Conservation (phyloP, 2,329 filamentous ascomycete genomes). For the Aspergillus neoniger region DNA sequence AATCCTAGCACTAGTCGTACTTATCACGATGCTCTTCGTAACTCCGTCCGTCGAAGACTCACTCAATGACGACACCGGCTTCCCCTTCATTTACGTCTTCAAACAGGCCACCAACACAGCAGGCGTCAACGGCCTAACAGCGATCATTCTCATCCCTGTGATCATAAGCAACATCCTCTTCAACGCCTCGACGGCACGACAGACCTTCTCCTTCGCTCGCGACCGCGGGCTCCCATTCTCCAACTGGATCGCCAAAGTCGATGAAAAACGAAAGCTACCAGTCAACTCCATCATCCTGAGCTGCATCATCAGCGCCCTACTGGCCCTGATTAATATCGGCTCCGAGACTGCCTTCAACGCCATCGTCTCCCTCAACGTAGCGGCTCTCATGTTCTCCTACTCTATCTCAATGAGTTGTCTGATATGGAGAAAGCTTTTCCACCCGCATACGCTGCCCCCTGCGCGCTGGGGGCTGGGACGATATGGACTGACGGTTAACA, state of each 20-base stretch:
- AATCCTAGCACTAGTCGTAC: conserved; percentile 45
- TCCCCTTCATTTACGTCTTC: conserved; percentile 54
- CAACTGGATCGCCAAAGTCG: conserved; percentile 41
- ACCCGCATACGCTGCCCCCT: conserved; percentile 39
- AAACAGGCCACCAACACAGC: conserved; percentile 25
- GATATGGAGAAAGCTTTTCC: conserved; percentile 44
- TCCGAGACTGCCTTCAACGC: conserved; percentile 55
- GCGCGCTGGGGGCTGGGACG: conserved; percentile 47
- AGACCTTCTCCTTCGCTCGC: conserved; percentile 47
- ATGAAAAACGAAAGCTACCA: conserved; percentile 44
- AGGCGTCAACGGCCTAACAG: conserved; percentile 26
- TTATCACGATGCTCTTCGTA: conserved; percentile 49
- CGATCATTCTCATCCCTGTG: conserved; percentile 29
- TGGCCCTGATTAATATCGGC: conserved; percentile 56
- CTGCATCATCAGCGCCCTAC: conserved; percentile 34
- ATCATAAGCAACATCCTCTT: conserved; percentile 43
- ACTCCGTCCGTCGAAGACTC: conserved; percentile 36
- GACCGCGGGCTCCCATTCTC: conserved; percentile 49
- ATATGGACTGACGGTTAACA: conserved; percentile 49
- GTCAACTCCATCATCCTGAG: conserved; percentile 41
- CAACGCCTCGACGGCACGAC: conserved; percentile 43
- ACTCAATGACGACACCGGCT: conserved; percentile 45
- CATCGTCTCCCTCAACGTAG: conserved; percentile 52
- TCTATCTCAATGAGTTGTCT: conserved; percentile 51
- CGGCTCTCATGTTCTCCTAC: conserved; percentile 53